A percentile compares a stretch with the other conserved stretches of the same genome.
phyloP scores from a whole-genome alignment of 1,284 basidiomycete genomes.

The Mycena sp. region DNA sequence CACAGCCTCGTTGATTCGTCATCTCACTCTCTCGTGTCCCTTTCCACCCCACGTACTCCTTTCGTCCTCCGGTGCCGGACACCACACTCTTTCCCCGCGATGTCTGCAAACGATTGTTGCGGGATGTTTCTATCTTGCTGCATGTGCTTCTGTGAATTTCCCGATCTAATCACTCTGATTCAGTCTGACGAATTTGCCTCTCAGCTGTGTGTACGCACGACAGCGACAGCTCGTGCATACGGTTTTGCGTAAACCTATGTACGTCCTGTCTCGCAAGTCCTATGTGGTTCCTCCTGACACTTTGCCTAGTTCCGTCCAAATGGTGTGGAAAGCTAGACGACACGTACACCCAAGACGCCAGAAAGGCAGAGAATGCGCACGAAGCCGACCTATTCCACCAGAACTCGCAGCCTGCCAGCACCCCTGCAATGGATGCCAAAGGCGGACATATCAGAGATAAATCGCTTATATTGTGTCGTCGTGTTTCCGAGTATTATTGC shows the following conservation, averaged over 20 bases:
- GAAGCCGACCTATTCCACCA: constrained; percentile 8
- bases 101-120: constrained; percentile 21
- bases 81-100: no score
- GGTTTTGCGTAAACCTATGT: constrained; percentile 2
- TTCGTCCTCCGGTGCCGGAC: no score
- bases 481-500: no score
- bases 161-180: neutral
- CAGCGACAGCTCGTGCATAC: neutral
- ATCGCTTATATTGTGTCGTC: constrained; percentile 10
- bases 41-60: no score
- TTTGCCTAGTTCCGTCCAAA: neutral
- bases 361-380: neutral
- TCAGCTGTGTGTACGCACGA: constrained; percentile 7
- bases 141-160: constrained; percentile 16
- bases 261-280: neutral
- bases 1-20: no score
- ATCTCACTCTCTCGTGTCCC: no score
- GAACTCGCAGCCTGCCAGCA: neutral
- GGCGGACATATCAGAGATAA: constrained; percentile 8
- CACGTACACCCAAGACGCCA: neutral
- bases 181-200: neutral
- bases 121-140: constrained; percentile 7
- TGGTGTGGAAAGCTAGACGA: constrained; percentile 10
- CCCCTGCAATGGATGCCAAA: neutral
- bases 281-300: neutral